Percentiles rank a stretch among this genome's conserved stretches.
Conservation (phyloP, 2,329 filamentous ascomycete genomes). For the Colletotrichum acutatum region DNA sequence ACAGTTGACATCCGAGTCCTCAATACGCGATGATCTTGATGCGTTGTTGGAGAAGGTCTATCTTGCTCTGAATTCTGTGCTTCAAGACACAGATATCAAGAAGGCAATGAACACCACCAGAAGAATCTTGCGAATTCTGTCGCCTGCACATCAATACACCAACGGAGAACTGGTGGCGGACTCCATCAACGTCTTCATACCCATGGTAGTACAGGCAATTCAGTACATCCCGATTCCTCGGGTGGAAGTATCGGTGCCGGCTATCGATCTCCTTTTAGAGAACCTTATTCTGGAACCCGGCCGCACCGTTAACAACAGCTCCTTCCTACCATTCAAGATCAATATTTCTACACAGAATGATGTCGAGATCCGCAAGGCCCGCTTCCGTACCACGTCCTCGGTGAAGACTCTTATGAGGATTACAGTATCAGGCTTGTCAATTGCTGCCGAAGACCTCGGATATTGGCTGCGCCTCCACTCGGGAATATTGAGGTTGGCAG, state of each 20-base stretch:
- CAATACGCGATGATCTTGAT: constrained; percentile 78
- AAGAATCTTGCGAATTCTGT: constrained; percentile 77
- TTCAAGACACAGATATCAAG: constrained; percentile 77
- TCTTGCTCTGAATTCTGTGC: constrained; percentile 73
- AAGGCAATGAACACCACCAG: constrained; percentile 74
- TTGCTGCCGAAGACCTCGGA: constrained; percentile 87
- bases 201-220: constrained; percentile 78
- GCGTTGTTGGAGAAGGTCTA: constrained; percentile 76
- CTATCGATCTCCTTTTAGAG: constrained; percentile 87
- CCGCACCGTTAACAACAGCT: constrained; percentile 82
- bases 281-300: constrained; percentile 93
- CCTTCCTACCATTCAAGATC: constrained; percentile 88
- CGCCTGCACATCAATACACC: constrained; percentile 69
- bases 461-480: constrained; percentile 88
- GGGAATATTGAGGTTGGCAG: constrained; percentile 78
- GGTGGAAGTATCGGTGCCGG: constrained; percentile 85
- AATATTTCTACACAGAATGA: constrained; percentile 88
- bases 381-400: constrained; percentile 72
- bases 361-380: constrained; percentile 84
- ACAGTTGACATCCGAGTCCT: constrained; percentile 74
- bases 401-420: constrained; percentile 80
- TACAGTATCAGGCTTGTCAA: constrained; percentile 83
- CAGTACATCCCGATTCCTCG: constrained; percentile 92
- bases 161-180: constrained; percentile 82
- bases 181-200: constrained; percentile 82